These are phyloP conservation scores for Aspergillus latus DNA, from an alignment of 2,329 filamentous ascomycete genomes.

Conservation along the genomic window DNA sequence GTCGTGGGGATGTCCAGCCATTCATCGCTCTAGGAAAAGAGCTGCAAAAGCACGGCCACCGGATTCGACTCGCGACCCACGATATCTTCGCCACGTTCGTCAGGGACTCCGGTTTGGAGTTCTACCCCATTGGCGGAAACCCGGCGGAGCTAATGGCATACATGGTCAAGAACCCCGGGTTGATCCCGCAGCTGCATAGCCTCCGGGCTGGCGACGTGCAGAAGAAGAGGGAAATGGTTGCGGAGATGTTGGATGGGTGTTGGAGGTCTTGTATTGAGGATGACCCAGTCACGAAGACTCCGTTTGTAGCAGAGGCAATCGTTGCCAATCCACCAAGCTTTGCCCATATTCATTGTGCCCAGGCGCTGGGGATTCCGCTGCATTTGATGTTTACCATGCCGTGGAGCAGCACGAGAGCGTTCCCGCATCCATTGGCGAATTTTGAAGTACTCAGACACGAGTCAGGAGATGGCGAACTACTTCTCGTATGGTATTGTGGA, in stretches of 20 bases:
- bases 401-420: conserved; percentile 47
- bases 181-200: conserved; percentile 41
- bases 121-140: conserved; percentile 59
- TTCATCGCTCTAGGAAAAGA: conserved; percentile 58
- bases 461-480: conserved; percentile 43
- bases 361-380: conserved; percentile 51
- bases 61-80: conserved; percentile 60
- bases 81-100: conserved; percentile 56
- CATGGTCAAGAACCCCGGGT: conserved; percentile 52
- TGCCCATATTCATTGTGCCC: conserved; percentile 55
- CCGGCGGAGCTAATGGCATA: conserved; percentile 54
- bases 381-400: conserved; percentile 58
- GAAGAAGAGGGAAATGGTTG: conserved; percentile 34
- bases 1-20: conserved; percentile 58
- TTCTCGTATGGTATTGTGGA: conserved; percentile 51
- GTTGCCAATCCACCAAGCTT: conserved; percentile 57
- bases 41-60: conserved; percentile 53
- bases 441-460: conserved; percentile 38
- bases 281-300: conserved; percentile 30
- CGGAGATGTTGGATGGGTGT: conserved; percentile 41
- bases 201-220: conserved; percentile 37
- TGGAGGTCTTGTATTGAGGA: conserved; percentile 43
- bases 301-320: conserved; percentile 56
- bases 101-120: conserved; percentile 54
- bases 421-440: conserved; percentile 54